A percentile compares a stretch with the other conserved stretches of the same genome.
Evolutionary conservation across 345 rosid species (phyloP).

Genomic region (Salix purpurea): DNA sequence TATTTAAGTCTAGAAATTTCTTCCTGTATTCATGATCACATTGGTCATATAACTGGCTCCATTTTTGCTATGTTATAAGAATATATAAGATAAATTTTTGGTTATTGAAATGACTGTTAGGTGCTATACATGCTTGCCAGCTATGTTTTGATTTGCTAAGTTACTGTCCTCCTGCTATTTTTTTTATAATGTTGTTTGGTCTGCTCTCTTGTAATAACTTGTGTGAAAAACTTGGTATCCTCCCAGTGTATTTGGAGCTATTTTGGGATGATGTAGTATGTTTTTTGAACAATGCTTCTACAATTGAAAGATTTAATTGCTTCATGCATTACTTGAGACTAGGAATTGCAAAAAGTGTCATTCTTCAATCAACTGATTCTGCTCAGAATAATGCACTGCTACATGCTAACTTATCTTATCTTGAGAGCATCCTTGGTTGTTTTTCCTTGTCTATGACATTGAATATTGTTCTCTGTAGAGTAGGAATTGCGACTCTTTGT

Average conservation of each 20-base stretch:
- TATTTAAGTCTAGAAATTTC: background rate
- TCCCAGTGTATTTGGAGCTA: background rate
- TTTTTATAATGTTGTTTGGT: background rate
- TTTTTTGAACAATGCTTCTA: background rate
- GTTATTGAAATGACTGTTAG: background rate
- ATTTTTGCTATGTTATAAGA: background rate
- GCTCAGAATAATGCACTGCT: background rate
- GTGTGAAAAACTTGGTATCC: background rate
- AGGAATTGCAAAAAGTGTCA: background rate
- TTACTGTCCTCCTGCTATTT: background rate
- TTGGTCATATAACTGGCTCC: background rate
- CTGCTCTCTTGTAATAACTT: background rate
- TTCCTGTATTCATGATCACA: background rate
- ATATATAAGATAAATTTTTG: background rate
- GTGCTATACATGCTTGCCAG: background rate
- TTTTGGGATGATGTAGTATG: background rate
- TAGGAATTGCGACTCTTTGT: background rate
- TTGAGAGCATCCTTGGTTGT: background rate
- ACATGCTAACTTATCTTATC: background rate
- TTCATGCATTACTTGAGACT: background rate
- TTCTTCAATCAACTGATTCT: background rate
- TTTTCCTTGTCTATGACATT: background rate
- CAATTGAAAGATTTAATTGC: background rate
- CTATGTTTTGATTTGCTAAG: background rate
- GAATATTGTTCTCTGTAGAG: background rate